Evolutionary conservation across 1,139 yeast species (phyloP), one percentile per base, ranked within the genome.

Genomic region (Dujonia santamariae): DNA sequence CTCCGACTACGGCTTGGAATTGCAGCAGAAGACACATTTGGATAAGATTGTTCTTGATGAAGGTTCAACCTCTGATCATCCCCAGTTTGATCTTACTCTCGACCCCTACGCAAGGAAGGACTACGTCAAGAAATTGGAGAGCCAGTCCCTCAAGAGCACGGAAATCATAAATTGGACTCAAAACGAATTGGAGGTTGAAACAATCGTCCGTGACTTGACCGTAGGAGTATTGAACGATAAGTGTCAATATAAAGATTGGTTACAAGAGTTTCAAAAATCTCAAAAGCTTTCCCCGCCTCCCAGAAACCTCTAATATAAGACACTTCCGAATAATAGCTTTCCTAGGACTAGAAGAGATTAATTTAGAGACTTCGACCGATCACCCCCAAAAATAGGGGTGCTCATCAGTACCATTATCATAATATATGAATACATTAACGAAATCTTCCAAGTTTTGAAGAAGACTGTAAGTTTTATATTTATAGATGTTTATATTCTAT

Each of bases 51-150:
- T 28, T 3, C 37, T 37, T 11, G 28, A 19, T 11, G 21, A 9
- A 15, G 16, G 11, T 11, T 14, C 28, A 17, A 16, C 18, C 13
- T 9, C 23, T n/a, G 37, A 32, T 7, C 9, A 8, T 8, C 34
- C 42, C 14, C 46, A 46, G 23, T 57, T 56, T 36, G 67, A 67
- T 42, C 51, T 67, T 28, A 45, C 72, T 19, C 40, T 56, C 7
- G 72, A 68, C 40, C 75, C 75, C 0, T 68, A 68, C 38, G 73
- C 74, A 4, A 40, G 47, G 19, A 54, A 51, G 36, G 49, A 52
- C 35, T 50, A 57, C 31, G 48, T 49, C 15, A 53, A 54, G 15
- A 38, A 43, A 16, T 21, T 55, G 4, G 46, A 54, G 16, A 45
- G 44, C 16, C 62, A 53, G 36, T 61, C 41, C 33, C 38, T 44